phyloP scores from a whole-genome alignment of 805 yeast genomes.

The Kodamaea jinghongensis region DNA sequence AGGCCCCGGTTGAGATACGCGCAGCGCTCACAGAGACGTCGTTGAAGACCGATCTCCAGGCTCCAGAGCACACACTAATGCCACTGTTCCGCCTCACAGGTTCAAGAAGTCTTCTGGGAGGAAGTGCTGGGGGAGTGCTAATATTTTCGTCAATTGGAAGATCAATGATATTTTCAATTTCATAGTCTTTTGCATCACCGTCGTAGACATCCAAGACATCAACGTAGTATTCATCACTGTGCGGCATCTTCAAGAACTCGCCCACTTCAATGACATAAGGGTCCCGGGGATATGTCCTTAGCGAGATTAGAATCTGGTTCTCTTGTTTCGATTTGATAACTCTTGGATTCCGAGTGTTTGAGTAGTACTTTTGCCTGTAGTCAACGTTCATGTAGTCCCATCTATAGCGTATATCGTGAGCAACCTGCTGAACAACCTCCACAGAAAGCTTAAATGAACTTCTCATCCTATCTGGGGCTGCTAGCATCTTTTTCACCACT shows the following conservation, averaged over 20 bases:
- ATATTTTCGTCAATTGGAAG: not conserved
- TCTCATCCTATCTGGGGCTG: not conserved
- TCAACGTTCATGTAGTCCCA: conserved; percentile 32
- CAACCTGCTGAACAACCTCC: conserved; percentile 1
- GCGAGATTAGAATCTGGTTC: conserved; percentile 33
- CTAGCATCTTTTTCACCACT: not conserved
- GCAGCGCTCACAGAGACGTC: conserved; percentile 38
- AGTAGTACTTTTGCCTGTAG: conserved; percentile 38
- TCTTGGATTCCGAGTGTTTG: conserved; percentile 33
- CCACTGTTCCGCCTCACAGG: conserved; percentile 4
- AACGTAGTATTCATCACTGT: conserved; percentile 1
- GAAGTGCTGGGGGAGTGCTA: not conserved
- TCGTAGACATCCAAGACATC: too few species aligned
- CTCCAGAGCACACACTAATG: conserved; percentile 3
- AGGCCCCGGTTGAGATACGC: conserved; percentile 31
- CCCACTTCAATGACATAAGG: conserved; percentile 30
- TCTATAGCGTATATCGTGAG: conserved; percentile 30
- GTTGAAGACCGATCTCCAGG: conserved; percentile 33
- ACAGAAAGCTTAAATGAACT: not conserved
- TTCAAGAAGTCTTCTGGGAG: not conserved
- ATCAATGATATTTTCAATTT: not conserved
- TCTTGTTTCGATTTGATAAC: conserved; percentile 36
- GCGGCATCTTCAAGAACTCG: conserved; percentile 24
- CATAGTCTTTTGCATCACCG: conserved; percentile 1
- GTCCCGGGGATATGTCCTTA: conserved; percentile 37